Percentiles rank a stretch among this genome's conserved stretches.
Evolutionary conservation across 2,329 filamentous ascomycete species (phyloP).

Genomic region (Apiospora sp.): DNA sequence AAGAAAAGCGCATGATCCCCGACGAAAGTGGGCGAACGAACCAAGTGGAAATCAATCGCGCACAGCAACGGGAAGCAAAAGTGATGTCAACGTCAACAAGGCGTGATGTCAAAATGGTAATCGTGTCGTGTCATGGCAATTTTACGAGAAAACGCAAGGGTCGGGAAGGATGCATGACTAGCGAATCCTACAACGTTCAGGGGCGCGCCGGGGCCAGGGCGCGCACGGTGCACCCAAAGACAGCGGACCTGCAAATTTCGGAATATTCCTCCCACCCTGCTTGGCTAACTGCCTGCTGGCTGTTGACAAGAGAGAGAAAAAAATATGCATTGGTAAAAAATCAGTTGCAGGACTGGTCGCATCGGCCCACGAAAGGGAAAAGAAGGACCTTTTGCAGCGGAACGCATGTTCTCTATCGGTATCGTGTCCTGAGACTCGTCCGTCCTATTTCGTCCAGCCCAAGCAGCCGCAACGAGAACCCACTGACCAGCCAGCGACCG

Average conservation of each 20-base stretch:
- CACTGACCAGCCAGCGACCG: background rate
- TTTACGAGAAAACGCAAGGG: background rate
- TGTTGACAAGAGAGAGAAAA: background rate
- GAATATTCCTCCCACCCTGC: background rate
- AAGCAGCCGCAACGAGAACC: background rate
- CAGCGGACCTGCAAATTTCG: constrained; percentile 17
- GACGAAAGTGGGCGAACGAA: background rate
- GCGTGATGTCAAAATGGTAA: background rate
- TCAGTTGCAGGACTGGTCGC: background rate
- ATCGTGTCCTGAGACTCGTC: constrained; percentile 3
- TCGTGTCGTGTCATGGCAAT: constrained; percentile 9
- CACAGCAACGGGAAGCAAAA: background rate
- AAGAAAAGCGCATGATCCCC: background rate
- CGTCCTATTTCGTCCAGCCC: background rate
- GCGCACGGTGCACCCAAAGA: background rate
- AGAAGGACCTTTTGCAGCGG: background rate
- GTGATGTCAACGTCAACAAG: constrained; percentile 14
- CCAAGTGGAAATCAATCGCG: background rate
- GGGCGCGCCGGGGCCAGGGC: background rate
- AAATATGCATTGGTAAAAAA: background rate
- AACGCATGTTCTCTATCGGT: background rate
- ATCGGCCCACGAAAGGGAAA: background rate
- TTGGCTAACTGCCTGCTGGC: background rate
- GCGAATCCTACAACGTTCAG: background rate
- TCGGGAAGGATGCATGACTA: background rate